Evolutionary conservation across 1,139 yeast species (phyloP), one percentile per base, ranked within the genome.

Genomic region (Nakaseomyces kungkrabaensis): DNA sequence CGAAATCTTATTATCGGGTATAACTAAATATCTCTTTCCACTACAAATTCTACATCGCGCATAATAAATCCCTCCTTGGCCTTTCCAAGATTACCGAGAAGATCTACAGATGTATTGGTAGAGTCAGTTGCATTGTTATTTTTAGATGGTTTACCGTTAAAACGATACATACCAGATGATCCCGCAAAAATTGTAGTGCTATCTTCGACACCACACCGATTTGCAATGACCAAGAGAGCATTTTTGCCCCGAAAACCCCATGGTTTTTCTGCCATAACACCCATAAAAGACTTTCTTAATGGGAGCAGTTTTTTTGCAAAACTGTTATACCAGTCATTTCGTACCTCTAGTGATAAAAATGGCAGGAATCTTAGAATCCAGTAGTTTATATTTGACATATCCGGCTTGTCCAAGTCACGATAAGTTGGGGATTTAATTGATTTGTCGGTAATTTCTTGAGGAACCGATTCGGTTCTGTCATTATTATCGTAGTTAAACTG

Each of bases 321-420:
- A 17, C 48, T 47, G 9, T 46, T 31, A 37, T 53, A 54, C 63
- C 66, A 62, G 11, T 49, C 43, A 13, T 46, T 46, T 42, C 65
- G 59, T 5, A 50, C 48, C 37, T 49, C 49, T 36, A 56, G 51
- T 11, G 59, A 59, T n/a, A 85, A 63, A 51, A 81, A 77, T 1
- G 94, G 94, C 59, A 76, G 72, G 60, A 85, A 76, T 47, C 96
- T 68, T n/a, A 79, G 62, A 4, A 84, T 70, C 95, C 96, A 89
- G 67, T 87, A 81, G 50, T 73, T 67, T 37, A 77, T 59, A 25
- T 73, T 74, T 4, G 63, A 55, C 54, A 65, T 58, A 48, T 73
- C 74, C 1, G 78, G 74, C 37, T 59, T 57, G 6, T 59, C 52
- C 25, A 68, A 51, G 56, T 58, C 65, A 45, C 40, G 50, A 37